Evolutionary conservation across 2,329 filamentous ascomycete species (phyloP), one percentile per base, ranked within the genome.

Genomic region (Zymoseptoria passerinii): DNA sequence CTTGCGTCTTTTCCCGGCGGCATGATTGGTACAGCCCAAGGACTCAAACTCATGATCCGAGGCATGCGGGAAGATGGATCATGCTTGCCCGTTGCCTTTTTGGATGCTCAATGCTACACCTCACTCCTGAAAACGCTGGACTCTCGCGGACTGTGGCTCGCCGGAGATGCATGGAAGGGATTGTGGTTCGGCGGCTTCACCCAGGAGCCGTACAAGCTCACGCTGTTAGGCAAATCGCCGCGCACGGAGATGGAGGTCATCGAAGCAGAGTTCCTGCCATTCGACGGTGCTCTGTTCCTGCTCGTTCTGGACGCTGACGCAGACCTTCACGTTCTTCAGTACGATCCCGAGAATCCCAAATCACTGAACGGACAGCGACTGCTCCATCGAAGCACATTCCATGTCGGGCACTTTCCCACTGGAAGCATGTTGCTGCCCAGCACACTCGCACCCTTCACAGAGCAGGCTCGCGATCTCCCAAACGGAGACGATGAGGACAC

Each of bases 111-210:
- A 75, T 95, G 89, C 73, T 94, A 96, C 68, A 90, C 96, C 10
- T 89, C 86, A 2, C 84, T 87, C n/a, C 82, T 90, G 56, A 94
- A 92, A 69, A 89, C 90, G 67, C 80, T 99, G 18, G 85, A 85
- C 3, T 85, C 87, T 1, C 95, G 90, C 0, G 92, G 92, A 0
- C 80, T 99, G 71, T 91, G 89, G 68, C 80, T 96, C 9, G 85
- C 96, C 76, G 89, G 89, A 0, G 94, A 99, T 75, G 89, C 88
- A 0, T 85, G 94, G 71, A 96, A 96, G 76, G 94, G 94, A 0
- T 80, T 97, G 2, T 97, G 94, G 91, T 95, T 99, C 66, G 89
- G 90, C 0, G 94, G 94, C 0, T 99, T 96, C 70, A 94, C 89
- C 75, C 92, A 99, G 75, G 94, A 97, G 69, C 94, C 94, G 0